These are phyloP conservation scores for Rhodamnia rubescens DNA, from an alignment of 345 rosid species.

Conservation along the genomic window DNA sequence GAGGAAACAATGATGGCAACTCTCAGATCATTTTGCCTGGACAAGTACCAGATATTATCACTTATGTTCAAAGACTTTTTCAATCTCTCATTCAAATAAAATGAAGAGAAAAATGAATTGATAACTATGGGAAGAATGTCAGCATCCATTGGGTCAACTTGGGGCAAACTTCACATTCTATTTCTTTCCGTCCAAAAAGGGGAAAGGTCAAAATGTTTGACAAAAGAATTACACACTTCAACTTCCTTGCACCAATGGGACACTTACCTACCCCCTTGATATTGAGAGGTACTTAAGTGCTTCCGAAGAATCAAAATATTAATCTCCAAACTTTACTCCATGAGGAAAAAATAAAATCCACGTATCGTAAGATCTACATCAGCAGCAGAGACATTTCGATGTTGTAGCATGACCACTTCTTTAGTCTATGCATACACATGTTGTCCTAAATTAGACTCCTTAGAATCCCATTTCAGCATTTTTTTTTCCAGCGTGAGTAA, in stretches of 20 bases:
- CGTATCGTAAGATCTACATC: neutral
- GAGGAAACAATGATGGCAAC: neutral
- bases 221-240: neutral
- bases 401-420: neutral
- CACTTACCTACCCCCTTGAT: neutral
- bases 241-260: neutral
- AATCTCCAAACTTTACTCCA: neutral
- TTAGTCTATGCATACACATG: neutral
- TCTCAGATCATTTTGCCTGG: neutral
- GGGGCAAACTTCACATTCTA: neutral
- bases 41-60: neutral
- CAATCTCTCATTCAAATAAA: neutral
- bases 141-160: neutral
- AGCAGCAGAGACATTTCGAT: neutral
- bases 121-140: neutral
- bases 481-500: neutral
- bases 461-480: neutral
- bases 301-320: neutral
- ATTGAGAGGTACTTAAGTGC: neutral
- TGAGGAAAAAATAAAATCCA: neutral
- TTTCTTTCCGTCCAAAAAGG: neutral
- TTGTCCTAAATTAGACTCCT: neutral
- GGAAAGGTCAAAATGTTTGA: neutral
- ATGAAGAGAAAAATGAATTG: neutral
- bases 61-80: neutral